Percentiles rank a stretch among this genome's conserved stretches.
These are phyloP conservation scores for Pyrus betulifolia DNA, from an alignment of 306 rosid species.

Conservation along the genomic window DNA sequence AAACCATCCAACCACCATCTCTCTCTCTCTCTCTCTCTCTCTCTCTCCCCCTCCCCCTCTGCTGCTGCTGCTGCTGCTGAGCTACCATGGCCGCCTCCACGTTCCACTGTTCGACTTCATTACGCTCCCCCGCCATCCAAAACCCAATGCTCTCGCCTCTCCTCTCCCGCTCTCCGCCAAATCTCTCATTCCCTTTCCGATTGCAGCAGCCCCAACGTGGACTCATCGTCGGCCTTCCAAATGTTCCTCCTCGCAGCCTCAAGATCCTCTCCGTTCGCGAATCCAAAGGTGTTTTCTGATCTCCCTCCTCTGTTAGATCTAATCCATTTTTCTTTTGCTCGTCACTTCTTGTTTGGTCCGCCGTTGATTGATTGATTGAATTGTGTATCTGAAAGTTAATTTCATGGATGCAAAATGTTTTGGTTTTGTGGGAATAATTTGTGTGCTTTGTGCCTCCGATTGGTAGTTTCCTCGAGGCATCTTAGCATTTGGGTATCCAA, in stretches of 20 bases:
- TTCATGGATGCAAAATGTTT: background rate
- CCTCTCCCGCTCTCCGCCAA: conserved; percentile 7
- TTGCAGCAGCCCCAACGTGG: conserved; percentile 8
- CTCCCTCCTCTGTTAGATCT: background rate
- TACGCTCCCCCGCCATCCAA: conserved; percentile 13
- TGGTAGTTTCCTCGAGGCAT: background rate
- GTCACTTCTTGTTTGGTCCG: background rate
- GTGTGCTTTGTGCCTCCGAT: background rate
- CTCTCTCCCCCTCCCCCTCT: background rate
- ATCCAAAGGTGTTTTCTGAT: conserved; percentile 30
- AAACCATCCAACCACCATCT: background rate
- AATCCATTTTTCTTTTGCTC: background rate
- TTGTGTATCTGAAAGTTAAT: background rate
- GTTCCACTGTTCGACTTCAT: background rate
- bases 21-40: background rate
- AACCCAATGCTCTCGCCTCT: background rate
- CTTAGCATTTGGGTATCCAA: background rate
- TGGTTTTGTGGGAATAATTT: background rate
- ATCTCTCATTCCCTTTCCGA: conserved; percentile 34
- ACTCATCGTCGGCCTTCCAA: conserved; percentile 17
- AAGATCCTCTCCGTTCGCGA: conserved; percentile 33
- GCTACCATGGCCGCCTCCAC: conserved; percentile 19
- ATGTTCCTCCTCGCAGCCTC: conserved; percentile 17
- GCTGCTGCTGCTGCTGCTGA: background rate
- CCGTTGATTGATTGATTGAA: background rate